Base-by-base conservation (phyloP, 2,329 filamentous ascomycete genomes). In the Arthroderma sp. region DNA sequence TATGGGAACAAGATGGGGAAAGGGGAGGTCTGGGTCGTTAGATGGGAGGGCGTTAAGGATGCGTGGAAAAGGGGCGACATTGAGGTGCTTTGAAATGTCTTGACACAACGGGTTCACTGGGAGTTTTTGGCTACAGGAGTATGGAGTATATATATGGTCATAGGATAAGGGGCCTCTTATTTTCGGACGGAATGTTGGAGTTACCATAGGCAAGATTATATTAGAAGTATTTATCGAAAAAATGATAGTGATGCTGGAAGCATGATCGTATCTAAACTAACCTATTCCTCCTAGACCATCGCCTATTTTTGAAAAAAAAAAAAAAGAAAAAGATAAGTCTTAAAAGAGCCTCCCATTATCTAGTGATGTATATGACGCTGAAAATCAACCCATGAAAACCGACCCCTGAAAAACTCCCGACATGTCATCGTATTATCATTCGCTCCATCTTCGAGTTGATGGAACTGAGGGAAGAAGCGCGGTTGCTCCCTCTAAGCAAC, bases 41-140 rank as follows among this genome's bases (percentile, higher is more conserved):
- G 84, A 61, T 87, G 84, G 80, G 87, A 87, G 13, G 88, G 90
- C 68, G 81, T 89, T 1, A 88, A 84, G 70, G 63, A 56, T 54
- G 74, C 72, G 31, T 76, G 74, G 68, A 68, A 66, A 60, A 66
- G 63, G 60, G 74, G 74, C 35, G 72, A 74, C 56, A 65, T 77
- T 33, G 74, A 76, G 61, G 62, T 76, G 59, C 65, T 76, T 60
- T 76, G 28, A 43, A 19, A n/a, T n/a, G 28, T n/a, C 25, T 38
- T 2, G 3, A 9, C n/a, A n/a, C n/a, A n/a, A n/a, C n/a, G n/a
- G n/a, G 15, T 33, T 13, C n/a, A 15, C 8, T 6, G 8, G n/a
- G 15, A 25, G 23, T 25, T 4, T 49, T 49, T 28, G 21, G 23
- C n/a, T n/a, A 0, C 9, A 11, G 43, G 43, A 49, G 23, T 28